A percentile compares a stretch with the other conserved stretches of the same genome.
Conservation (phyloP, 2,329 filamentous ascomycete genomes). For the Colletotrichum sp. region DNA sequence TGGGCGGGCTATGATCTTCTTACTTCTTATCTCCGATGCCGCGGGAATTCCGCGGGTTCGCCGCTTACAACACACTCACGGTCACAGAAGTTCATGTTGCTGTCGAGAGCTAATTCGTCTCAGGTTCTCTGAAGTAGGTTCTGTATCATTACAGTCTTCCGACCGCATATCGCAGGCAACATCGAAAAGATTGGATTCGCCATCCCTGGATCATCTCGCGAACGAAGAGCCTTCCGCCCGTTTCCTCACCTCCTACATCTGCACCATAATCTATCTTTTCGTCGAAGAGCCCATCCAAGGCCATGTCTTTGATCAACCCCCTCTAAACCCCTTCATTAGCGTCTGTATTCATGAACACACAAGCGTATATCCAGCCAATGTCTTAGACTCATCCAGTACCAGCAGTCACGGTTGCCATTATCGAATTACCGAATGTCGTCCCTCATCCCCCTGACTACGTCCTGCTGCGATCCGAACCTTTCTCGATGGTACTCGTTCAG, state of each 20-base stretch:
- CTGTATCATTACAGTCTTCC: not conserved
- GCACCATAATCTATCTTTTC: not conserved
- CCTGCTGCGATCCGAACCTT: conserved; percentile 15
- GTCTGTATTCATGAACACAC: not conserved
- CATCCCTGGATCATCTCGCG: not conserved
- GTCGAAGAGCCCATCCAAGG: not conserved
- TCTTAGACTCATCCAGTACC: not conserved
- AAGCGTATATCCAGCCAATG: not conserved
- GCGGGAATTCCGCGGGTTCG: not conserved
- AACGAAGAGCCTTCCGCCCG: not conserved
- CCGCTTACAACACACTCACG: not conserved
- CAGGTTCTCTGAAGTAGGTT: not conserved
- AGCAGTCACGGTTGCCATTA: not conserved
- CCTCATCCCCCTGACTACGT: conserved; percentile 17
- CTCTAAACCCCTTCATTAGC: not conserved
- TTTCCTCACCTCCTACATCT: not conserved
- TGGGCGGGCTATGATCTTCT: not conserved
- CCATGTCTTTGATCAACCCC: not conserved
- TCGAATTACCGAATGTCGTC: conserved; percentile 7
- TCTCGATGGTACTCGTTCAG: conserved; percentile 16
- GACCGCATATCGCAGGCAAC: not conserved
- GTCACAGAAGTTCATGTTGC: not conserved
- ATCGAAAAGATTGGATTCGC: not conserved
- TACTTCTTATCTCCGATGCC: not conserved
- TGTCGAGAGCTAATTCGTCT: not conserved